Conservation (phyloP, 2,329 filamentous ascomycete species). For the Teratosphaeriaceae sp. region DNA sequence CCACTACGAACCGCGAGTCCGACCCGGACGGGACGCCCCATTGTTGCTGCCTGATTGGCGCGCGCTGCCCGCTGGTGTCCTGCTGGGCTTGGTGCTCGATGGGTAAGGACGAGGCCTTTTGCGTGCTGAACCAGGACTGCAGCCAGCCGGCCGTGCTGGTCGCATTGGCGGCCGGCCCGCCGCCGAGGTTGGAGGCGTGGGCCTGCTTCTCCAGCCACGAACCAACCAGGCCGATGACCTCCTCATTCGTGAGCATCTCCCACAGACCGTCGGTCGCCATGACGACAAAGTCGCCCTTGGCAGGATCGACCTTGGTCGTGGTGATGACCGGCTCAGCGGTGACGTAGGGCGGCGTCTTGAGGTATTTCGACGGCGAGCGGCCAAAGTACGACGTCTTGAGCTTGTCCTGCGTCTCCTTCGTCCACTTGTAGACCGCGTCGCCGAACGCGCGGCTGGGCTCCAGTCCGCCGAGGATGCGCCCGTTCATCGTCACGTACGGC, state of each 20-base stretch:
- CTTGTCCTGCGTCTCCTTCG: constrained; percentile 71
- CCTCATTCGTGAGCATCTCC: constrained; percentile 99
- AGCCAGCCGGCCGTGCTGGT: constrained; percentile 55
- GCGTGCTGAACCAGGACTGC: constrained; percentile 58
- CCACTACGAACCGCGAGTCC: constrained; percentile 79
- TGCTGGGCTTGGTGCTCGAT: constrained; percentile 58
- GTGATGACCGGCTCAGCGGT: constrained; percentile 94
- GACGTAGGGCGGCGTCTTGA: constrained; percentile 93
- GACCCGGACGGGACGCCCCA: constrained; percentile 75
- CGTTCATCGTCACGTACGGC: constrained; percentile 78
- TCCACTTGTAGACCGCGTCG: constrained; percentile 97
- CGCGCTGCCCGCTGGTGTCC: constrained; percentile 62
- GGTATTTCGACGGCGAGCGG: constrained; percentile 63
- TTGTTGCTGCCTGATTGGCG: constrained; percentile 81
- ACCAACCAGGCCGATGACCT: constrained; percentile 91
- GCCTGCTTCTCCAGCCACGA: constrained; percentile 88
- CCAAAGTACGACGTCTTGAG: constrained; percentile 85
- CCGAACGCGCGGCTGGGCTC: constrained; percentile 94
- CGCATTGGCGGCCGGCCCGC: constrained; percentile 22
- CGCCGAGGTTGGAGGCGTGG: constrained; percentile 23
- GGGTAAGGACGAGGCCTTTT: constrained; percentile 51
- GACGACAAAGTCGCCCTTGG: constrained; percentile 89
- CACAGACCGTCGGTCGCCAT: constrained; percentile 95
- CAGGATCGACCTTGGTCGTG: constrained; percentile 82
- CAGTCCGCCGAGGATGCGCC: constrained; percentile 82